Conservation (phyloP, 768 basidiomycete species). For the Rhodotorula sphaerocarpa region DNA sequence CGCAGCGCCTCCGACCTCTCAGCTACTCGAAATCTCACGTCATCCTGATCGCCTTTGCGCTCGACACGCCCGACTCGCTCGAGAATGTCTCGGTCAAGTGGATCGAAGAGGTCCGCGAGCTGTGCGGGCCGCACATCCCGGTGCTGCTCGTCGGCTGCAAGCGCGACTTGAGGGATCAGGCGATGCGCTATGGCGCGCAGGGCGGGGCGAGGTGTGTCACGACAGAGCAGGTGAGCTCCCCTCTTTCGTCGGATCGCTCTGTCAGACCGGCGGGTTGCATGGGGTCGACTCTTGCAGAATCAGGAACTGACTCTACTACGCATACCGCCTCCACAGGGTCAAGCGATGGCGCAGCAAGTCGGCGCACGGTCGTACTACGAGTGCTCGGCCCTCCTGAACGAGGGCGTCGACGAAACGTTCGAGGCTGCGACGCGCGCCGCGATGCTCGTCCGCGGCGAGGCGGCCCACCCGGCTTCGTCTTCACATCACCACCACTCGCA, state of each 20-base stretch:
- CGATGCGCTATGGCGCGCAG: conserved; percentile 36
- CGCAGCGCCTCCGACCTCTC: conserved; percentile 80
- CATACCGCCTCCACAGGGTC: conserved; percentile 53
- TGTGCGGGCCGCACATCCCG: conserved; percentile 85
- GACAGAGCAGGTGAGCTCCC: conserved; percentile 41
- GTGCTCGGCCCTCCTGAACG: conserved; percentile 49
- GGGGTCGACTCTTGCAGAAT: no score
- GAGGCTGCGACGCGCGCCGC: conserved; percentile 93
- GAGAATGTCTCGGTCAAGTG: conserved; percentile 97
- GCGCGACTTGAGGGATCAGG: conserved; percentile 65
- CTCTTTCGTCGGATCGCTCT: conserved; percentile 32
- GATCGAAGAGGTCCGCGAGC: conserved; percentile 96
- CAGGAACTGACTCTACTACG: no score
- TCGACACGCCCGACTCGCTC: conserved; percentile 92
- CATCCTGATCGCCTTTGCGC: conserved; percentile 91
- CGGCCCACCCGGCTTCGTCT: neutral
- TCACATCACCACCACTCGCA: neutral
- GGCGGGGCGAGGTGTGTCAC: conserved; percentile 42
- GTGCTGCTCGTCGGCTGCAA: conserved; percentile 96
- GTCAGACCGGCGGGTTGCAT: no score
- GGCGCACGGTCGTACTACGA: conserved; percentile 92
- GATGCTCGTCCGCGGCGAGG: conserved; percentile 67
- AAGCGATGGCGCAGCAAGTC: conserved; percentile 69
- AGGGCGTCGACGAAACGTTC: conserved; percentile 89
- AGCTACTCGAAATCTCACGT: conserved; percentile 98